A percentile compares a stretch with the other conserved stretches of the same genome.
These are phyloP conservation scores for Austroboletus festivus DNA, from an alignment of 768 basidiomycete genomes.

Conservation along the genomic window DNA sequence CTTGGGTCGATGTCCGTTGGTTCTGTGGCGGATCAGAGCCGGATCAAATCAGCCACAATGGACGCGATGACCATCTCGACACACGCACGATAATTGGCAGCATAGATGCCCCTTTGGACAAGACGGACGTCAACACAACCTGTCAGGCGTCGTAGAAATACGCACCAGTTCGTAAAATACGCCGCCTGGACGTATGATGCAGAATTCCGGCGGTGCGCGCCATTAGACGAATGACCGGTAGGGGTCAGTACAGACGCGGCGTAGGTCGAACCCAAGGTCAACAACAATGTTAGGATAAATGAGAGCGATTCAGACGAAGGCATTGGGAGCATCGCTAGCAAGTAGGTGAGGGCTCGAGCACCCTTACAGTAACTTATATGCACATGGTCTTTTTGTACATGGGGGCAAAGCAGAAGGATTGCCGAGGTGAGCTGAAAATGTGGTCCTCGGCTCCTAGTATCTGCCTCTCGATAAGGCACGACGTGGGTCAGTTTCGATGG, in stretches of 20 bases:
- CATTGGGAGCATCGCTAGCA: neutral
- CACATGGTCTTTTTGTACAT: conserved; percentile 15
- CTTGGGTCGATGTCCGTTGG: conserved; percentile 59
- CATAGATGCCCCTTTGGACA: conserved; percentile 52
- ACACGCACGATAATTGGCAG: conserved; percentile 56
- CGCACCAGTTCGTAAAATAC: conserved; percentile 38
- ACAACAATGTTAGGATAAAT: conserved; percentile 4
- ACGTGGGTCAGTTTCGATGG: conserved; percentile 11
- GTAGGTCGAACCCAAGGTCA: conserved; percentile 8
- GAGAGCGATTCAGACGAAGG: conserved; percentile 3
- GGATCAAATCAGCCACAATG: conserved; percentile 3
- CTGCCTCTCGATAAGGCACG: conserved; percentile 15
- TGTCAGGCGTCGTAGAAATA: neutral
- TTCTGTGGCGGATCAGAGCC: conserved; percentile 49
- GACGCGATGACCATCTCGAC: neutral
- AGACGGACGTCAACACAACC: conserved; percentile 1
- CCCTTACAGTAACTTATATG: neutral
- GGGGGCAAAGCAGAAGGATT: neutral
- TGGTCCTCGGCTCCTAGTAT: conserved; percentile 13
- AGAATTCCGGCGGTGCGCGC: conserved; percentile 10
- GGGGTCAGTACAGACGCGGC: conserved; percentile 12
- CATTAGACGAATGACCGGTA: neutral
- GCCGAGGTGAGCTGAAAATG: conserved; percentile 5
- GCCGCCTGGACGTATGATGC: conserved; percentile 32
- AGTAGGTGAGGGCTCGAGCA: conserved; percentile 1